A percentile compares a stretch with the other conserved stretches of the same genome.
Conservation (phyloP, 345 rosid species). For the Turnera subulata region DNA sequence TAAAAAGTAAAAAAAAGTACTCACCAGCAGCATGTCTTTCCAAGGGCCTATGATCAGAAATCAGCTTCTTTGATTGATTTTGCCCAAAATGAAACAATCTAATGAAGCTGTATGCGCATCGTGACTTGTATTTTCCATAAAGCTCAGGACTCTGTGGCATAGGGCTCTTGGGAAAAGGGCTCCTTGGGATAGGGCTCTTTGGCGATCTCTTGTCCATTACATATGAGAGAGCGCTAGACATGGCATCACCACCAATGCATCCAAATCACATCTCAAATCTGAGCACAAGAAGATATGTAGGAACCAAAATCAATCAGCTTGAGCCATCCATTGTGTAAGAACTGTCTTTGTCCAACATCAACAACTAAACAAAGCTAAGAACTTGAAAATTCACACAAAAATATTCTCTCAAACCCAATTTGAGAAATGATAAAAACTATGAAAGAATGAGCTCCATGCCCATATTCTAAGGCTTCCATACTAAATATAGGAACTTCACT, state of each 20-base stretch:
- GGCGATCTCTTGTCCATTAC: constrained; percentile 31
- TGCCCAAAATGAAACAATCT: constrained; percentile 47
- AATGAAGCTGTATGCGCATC: constrained; percentile 54
- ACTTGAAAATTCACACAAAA: not conserved
- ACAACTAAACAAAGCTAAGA: not conserved
- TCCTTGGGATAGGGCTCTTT: constrained; percentile 44
- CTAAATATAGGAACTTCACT: not conserved
- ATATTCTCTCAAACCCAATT: not conserved
- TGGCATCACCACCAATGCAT: not conserved
- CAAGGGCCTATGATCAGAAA: constrained; percentile 31
- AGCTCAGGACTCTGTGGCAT: constrained; percentile 50
- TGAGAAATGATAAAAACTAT: not conserved
- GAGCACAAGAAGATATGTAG: not conserved
- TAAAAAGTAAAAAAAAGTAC: constrained; percentile 2
- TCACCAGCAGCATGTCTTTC: constrained; percentile 43
- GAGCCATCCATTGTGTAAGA: no score
- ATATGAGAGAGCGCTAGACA: constrained; percentile 1
- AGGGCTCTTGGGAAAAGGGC: constrained; percentile 44
- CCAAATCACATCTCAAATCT: constrained; percentile 5
- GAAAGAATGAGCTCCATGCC: no score
- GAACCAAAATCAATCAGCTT: not conserved
- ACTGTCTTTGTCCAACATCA: not conserved
- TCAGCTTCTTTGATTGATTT: constrained; percentile 44
- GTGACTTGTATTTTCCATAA: constrained; percentile 57
- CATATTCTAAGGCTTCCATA: not conserved